Evolutionary conservation across 352 stramenopile genomes (phyloP).

Genomic region (Globisporangium spiculum): DNA sequence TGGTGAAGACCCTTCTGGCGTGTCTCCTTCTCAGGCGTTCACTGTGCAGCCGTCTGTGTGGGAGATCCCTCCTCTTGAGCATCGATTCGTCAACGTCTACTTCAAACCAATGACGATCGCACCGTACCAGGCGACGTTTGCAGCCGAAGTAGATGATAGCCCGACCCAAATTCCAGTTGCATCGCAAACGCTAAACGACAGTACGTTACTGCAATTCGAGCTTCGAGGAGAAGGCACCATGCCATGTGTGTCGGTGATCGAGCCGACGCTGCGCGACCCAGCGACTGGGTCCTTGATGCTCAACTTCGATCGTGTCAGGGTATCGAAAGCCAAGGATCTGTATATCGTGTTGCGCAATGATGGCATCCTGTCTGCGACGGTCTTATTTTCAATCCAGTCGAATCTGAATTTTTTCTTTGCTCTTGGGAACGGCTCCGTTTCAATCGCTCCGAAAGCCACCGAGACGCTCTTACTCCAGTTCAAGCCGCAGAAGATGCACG

Average conservation of each 20-base stretch:
- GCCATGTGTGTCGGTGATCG: slow-evolving; percentile 87
- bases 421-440: slow-evolving; percentile 71
- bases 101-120: slow-evolving; percentile 90
- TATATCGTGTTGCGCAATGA: slow-evolving; percentile 87
- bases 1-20: neutral
- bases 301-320: slow-evolving; percentile 76
- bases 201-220: slow-evolving; percentile 80
- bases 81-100: slow-evolving; percentile 93
- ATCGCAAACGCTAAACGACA: neutral
- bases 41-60: slow-evolving; percentile 87
- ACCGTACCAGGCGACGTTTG: slow-evolving; percentile 79
- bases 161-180: slow-evolving; percentile 24
- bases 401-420: slow-evolving; percentile 79
- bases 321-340: slow-evolving; percentile 69
- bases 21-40: slow-evolving; percentile 46
- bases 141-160: slow-evolving; percentile 80
- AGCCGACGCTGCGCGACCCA: slow-evolving; percentile 69
- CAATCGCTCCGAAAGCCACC: slow-evolving; percentile 59
- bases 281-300: slow-evolving; percentile 58
- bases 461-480: slow-evolving; percentile 79
- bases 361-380: slow-evolving; percentile 88
- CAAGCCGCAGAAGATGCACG: slow-evolving; percentile 73
- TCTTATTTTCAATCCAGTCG: slow-evolving; percentile 84
- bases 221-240: slow-evolving; percentile 91
- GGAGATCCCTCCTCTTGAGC: slow-evolving; percentile 93